These are phyloP conservation scores for Parsonsia alboflavescens DNA, from an alignment of 257 asterid genomes.

Conservation along the genomic window DNA sequence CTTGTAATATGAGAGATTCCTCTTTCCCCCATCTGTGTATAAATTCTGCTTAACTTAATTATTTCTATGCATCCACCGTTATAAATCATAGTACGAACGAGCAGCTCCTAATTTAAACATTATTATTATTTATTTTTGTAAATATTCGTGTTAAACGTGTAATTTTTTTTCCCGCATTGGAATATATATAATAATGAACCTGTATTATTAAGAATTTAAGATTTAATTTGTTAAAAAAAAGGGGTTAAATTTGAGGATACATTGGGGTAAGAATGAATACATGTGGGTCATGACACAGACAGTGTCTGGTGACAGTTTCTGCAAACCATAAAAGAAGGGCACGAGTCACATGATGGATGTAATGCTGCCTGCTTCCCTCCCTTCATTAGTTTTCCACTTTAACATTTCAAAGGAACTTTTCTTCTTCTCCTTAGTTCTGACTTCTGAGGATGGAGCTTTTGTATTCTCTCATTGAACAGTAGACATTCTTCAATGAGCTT, in stretches of 20 bases:
- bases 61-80: too few relatives aligned
- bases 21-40: neutral
- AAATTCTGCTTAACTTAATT: constrained; percentile 2
- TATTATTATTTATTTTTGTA: too few relatives aligned
- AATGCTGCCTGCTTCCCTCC: neutral
- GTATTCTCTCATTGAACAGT: constrained; percentile 5
- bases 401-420: too few relatives aligned
- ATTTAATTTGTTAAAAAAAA: too few relatives aligned
- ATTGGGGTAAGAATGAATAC: constrained; percentile 1
- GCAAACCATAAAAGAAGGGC: constrained; percentile 4
- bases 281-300: constrained; percentile 17
- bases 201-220: too few relatives aligned
- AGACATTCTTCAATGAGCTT: constrained; percentile 13
- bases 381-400: neutral
- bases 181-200: too few relatives aligned
- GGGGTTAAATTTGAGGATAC: too few relatives aligned
- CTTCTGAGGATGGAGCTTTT: neutral
- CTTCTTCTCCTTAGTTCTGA: too few relatives aligned
- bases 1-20: neutral
- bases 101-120: neutral
- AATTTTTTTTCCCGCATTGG: too few relatives aligned
- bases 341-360: constrained; percentile 18
- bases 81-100: neutral
- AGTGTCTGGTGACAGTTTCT: constrained; percentile 12
- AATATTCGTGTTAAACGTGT: too few relatives aligned